Evolutionary conservation across 306 rosid genomes (phyloP).

Genomic region (Pterocarpus santalinus): DNA sequence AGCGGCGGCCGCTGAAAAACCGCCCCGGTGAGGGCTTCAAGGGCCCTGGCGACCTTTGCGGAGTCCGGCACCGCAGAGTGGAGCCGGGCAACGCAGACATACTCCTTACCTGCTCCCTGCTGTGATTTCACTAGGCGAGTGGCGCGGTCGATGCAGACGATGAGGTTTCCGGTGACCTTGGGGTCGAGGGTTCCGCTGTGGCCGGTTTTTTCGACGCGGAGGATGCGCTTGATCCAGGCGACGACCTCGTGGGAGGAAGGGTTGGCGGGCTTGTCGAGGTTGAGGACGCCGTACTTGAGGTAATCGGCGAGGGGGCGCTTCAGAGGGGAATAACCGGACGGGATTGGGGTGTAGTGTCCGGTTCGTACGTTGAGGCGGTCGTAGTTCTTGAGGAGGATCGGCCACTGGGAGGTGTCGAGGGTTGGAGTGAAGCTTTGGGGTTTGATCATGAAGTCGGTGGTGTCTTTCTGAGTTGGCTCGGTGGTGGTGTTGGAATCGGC

Average conservation of each 20-base stretch:
- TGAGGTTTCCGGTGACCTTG: not conserved
- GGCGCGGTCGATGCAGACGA: not conserved
- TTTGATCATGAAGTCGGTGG: not conserved
- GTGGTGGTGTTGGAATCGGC: not conserved
- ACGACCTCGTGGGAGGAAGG: slow-evolving; percentile 1
- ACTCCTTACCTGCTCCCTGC: not conserved
- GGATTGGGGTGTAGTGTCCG: not conserved
- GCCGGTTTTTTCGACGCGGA: not conserved
- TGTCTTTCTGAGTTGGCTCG: too few species aligned
- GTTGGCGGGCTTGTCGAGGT: not conserved
- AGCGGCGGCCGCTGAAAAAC: not conserved
- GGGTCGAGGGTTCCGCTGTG: not conserved
- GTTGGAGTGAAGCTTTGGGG: not conserved
- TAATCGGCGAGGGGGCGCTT: not conserved
- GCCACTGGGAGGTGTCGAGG: not conserved
- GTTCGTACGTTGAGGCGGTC: not conserved
- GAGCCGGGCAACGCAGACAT: not conserved
- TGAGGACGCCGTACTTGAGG: not conserved
- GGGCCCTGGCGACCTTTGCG: not conserved
- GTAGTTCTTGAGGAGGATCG: not conserved
- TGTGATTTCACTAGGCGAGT: not conserved
- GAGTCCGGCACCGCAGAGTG: not conserved
- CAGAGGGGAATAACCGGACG: not conserved
- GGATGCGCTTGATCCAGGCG: not conserved
- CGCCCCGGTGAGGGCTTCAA: not conserved